These are phyloP conservation scores for Paramecium bursaria DNA, from an alignment of 73 alveolate species.

Conservation along the genomic window DNA sequence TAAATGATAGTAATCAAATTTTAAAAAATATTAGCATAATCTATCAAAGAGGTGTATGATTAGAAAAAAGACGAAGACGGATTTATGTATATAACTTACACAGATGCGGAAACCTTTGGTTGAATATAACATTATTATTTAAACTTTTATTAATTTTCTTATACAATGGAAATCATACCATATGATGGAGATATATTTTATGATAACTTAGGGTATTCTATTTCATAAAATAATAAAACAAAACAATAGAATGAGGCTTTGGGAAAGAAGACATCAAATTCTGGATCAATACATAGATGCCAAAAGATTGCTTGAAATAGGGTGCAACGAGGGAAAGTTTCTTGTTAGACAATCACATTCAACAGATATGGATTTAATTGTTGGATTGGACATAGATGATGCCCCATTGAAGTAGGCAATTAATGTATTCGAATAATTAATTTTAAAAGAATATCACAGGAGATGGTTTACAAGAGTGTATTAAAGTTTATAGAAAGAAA, in stretches of 20 bases:
- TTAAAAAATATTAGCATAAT: background rate
- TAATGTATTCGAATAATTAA: background rate
- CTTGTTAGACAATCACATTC: constrained; percentile 30
- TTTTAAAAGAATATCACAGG: background rate
- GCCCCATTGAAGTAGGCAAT: constrained; percentile 6
- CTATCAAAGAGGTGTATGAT: constrained; percentile 5
- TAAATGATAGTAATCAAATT: constrained; percentile 20
- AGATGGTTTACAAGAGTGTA: constrained; percentile 23
- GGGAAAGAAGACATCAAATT: constrained; percentile 54
- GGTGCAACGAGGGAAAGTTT: constrained; percentile 60
- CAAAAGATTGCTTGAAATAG: background rate
- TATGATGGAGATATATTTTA: background rate
- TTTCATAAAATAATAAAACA: too few species aligned
- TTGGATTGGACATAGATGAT: constrained; percentile 42
- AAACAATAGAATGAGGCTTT: background rate
- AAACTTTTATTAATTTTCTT: background rate
- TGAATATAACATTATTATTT: background rate
- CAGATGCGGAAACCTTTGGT: constrained; percentile 44
- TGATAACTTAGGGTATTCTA: constrained; percentile 3
- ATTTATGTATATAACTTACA: constrained; percentile 6
- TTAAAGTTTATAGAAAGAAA: constrained; percentile 3
- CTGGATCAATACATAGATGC: constrained; percentile 7
- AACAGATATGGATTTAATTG: constrained; percentile 17
- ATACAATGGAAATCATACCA: background rate
- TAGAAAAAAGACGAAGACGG: constrained; percentile 35